Evolutionary conservation across 345 rosid species (phyloP), one percentile per base, ranked within the genome.

Genomic region (Brassica rapa): DNA sequence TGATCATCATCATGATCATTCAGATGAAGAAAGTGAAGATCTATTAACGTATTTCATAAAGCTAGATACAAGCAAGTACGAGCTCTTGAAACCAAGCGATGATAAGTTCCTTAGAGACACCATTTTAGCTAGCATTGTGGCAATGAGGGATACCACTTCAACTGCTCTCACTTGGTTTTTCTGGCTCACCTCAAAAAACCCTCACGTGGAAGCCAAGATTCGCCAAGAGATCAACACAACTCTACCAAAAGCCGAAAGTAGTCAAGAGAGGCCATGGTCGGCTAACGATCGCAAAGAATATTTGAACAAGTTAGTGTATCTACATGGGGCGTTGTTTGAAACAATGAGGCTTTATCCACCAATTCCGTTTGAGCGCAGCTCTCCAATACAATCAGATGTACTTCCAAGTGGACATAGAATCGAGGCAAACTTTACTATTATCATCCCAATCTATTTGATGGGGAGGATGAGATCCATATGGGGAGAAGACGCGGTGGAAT

Each of bases 41-140:
- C 2, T 63, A 15, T 63, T 63, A 8, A 63, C 67, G 1, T 63
- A 24, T 10, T 4, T 0, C 6, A 32, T 32, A 8, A 63, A 32
- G 14, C 67, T 63, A 3, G 67, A 63, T 33, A 63, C 67, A 32
- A 63, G 14, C 24, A 63, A 63, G 66, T 74, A 53, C 46, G 7
- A 63, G 57, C 25, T 49, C 4, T 49, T 63, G 5, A 60, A 75
- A 0, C 37, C 76, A 3, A 15, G 14, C 21, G 77, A 71, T 2
- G 80, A 85, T n/a, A 72, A 80, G 57, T 86, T 83, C 68, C 5
- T 87, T 7, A 80, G 85, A 65, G 92, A 87, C 61, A 80, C 49
- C 27, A 14, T 85, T n/a, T 6, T 85, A n/a, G 73, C 60, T 61
- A 73, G 87, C 66, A n/a, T 83, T 75, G 0, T 79, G 4, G 89